These are phyloP conservation scores for Sungouiella blattae DNA, from an alignment of 805 yeast species.

Conservation along the genomic window DNA sequence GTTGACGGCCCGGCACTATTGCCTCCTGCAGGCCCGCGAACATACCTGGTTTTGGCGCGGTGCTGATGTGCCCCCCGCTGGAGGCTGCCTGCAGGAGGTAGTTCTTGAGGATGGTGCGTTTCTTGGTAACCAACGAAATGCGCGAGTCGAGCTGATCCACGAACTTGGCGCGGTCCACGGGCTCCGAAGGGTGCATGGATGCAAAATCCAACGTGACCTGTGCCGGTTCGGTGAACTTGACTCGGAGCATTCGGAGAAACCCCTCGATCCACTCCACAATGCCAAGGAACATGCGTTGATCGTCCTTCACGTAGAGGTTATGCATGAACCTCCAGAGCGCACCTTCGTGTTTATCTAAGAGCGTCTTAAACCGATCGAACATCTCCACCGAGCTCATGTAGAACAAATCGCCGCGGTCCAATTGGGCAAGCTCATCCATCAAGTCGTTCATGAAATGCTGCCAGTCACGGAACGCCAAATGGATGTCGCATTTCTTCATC, in stretches of 20 bases:
- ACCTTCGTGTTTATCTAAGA: slow-evolving; percentile 71
- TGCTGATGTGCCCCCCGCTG: no score
- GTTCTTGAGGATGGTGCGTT: slow-evolving; percentile 36
- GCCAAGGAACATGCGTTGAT: slow-evolving; percentile 64
- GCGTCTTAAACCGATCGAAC: slow-evolving; percentile 60
- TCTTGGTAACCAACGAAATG: slow-evolving; percentile 33
- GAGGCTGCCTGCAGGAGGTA: no score
- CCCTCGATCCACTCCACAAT: slow-evolving; percentile 71
- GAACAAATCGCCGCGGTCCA: slow-evolving; percentile 54
- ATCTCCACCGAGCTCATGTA: slow-evolving; percentile 51
- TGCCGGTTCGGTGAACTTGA: slow-evolving; percentile 47
- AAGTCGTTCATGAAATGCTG: slow-evolving; percentile 47
- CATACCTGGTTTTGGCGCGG: no score
- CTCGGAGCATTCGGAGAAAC: slow-evolving; percentile 59
- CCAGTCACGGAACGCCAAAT: slow-evolving; percentile 49
- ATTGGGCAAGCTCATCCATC: slow-evolving; percentile 58
- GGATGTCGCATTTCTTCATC: slow-evolving; percentile 63
- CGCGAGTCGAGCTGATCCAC: slow-evolving; percentile 38
- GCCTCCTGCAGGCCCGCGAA: slow-evolving; percentile 18
- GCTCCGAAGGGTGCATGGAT: slow-evolving; percentile 10
- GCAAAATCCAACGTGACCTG: slow-evolving; percentile 45
- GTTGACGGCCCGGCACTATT: slow-evolving; percentile 19
- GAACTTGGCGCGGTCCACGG: slow-evolving; percentile 32
- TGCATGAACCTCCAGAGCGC: slow-evolving; percentile 73
- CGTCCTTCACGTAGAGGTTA: slow-evolving; percentile 76